Evolutionary conservation across 805 yeast species (phyloP).

Genomic region (Metschnikowia chrysomelidarum): DNA sequence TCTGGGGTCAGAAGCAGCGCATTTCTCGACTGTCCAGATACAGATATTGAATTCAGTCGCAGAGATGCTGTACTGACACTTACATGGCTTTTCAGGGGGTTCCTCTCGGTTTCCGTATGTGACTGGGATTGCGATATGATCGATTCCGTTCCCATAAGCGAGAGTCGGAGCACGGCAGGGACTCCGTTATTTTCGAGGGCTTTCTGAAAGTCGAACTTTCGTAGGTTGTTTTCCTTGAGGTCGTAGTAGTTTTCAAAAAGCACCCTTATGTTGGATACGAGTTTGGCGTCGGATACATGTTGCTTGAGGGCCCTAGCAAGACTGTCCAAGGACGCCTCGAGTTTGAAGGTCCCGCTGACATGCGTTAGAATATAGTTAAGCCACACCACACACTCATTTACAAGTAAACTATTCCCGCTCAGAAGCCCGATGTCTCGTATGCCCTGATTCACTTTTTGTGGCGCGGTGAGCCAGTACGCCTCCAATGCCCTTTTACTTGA

Average conservation of each 20-base stretch:
- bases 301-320: constrained; percentile 21
- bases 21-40: no score
- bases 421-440: constrained; percentile 45
- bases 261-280: constrained; percentile 18
- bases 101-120: no score
- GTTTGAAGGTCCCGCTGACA: constrained; percentile 33
- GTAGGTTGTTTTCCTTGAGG: constrained; percentile 32
- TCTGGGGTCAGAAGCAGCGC: no score
- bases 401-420: constrained; percentile 35
- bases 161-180: constrained; percentile 21
- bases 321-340: constrained; percentile 26
- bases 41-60: no score
- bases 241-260: constrained; percentile 30
- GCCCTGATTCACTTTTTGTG: constrained; percentile 44
- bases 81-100: no score
- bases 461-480: constrained; percentile 54
- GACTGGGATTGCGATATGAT: constrained; percentile 7
- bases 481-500: constrained; percentile 52
- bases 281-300: constrained; percentile 10
- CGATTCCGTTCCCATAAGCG: constrained; percentile 18
- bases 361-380: constrained; percentile 39
- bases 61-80: no score
- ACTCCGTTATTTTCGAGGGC: constrained; percentile 39
- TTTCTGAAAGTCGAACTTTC: constrained; percentile 44
- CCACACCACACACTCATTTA: constrained; percentile 46